These are phyloP conservation scores for Wickerhamomyces ciferrii DNA, from an alignment of 805 yeast species.

Conservation along the genomic window DNA sequence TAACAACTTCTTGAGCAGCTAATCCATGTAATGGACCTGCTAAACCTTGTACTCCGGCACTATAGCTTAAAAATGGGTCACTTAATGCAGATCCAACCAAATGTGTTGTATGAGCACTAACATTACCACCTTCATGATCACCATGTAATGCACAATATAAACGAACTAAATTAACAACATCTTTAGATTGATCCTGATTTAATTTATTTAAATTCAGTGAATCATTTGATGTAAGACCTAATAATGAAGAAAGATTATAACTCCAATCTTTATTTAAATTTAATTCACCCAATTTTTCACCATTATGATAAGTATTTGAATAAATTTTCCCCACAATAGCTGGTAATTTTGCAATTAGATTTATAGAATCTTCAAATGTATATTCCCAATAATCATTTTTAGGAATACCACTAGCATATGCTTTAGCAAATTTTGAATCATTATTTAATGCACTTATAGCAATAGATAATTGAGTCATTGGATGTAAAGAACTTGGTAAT, in stretches of 20 bases:
- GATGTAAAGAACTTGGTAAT: slow-evolving; percentile 67
- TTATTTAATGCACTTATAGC: slow-evolving; percentile 71
- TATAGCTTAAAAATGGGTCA: slow-evolving; percentile 68
- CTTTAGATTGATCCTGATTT: slow-evolving; percentile 35
- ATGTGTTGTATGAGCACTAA: slow-evolving; percentile 77
- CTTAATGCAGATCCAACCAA: slow-evolving; percentile 78
- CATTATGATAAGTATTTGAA: slow-evolving; percentile 52
- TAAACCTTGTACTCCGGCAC: slow-evolving; percentile 77
- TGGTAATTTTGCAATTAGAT: slow-evolving; percentile 70
- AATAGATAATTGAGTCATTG: slow-evolving; percentile 79
- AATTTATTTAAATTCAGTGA: slow-evolving; percentile 27
- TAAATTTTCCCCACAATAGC: slow-evolving; percentile 70
- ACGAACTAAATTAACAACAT: slow-evolving; percentile 67
- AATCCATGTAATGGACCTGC: slow-evolving; percentile 87
- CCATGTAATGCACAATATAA: slow-evolving; percentile 71
- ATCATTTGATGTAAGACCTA: slow-evolving; percentile 44
- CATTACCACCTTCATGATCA: slow-evolving; percentile 84
- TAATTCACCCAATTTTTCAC: slow-evolving; percentile 46
- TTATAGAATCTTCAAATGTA: slow-evolving; percentile 65
- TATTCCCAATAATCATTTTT: slow-evolving; percentile 73
- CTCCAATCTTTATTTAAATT: slow-evolving; percentile 62
- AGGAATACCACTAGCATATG: slow-evolving; percentile 64
- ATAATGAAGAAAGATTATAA: slow-evolving; percentile 58
- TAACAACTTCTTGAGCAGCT: slow-evolving; percentile 81
- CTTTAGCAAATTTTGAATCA: slow-evolving; percentile 65